Evolutionary conservation across 2,329 filamentous ascomycete genomes (phyloP), one percentile per base, ranked within the genome.

Genomic region (Xylaria polymorpha): DNA sequence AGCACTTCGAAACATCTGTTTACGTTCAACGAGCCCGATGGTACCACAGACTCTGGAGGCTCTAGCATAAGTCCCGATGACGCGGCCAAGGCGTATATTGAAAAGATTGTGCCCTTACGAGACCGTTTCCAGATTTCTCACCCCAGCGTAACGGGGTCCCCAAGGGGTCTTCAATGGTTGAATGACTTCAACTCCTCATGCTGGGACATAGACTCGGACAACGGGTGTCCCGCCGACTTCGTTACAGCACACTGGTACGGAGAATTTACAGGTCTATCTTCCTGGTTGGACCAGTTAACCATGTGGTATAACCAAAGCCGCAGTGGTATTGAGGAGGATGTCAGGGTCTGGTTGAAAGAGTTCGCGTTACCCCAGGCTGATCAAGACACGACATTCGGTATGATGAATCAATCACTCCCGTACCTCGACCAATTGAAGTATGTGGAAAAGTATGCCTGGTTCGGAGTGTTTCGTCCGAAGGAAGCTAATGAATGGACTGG

Each of bases 11-110:
- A 77, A 0, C 80, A 81, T 55, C 74, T 83, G 2, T 76, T 83
- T 22, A 77, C 77, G 0, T 83, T 83, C 64, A 83, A 83, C 67
- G 82, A 83, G 64, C 82, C 82, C 1, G 82, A 83, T 62, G 81
- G 81, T 0, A 78, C 77, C 6, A 81, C 77, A 1, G 76, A 77
- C 8, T 79, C 80, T 0, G 82, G 82, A 10, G 82, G 82, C 25
- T 82, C 80, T 61, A 69, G 75, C 9, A 81, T 83, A 55, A 77
- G 75, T 0, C 78, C 82, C 1, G 73, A 79, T 35, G 81, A 82
- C 20, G 82, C 82, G 0, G 82, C 82, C 0, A 70, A 75, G 1
- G 74, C 79, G 0, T 83, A 83, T 64, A 72, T 83, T 3, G 74
- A 78, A 6, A 62, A 81, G 53, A 77, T 83, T 29, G 78, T 76